A percentile compares a stretch with the other conserved stretches of the same genome.
phyloP scores from a whole-genome alignment of 2,329 filamentous ascomycete species.

The Daldinia sp. region DNA sequence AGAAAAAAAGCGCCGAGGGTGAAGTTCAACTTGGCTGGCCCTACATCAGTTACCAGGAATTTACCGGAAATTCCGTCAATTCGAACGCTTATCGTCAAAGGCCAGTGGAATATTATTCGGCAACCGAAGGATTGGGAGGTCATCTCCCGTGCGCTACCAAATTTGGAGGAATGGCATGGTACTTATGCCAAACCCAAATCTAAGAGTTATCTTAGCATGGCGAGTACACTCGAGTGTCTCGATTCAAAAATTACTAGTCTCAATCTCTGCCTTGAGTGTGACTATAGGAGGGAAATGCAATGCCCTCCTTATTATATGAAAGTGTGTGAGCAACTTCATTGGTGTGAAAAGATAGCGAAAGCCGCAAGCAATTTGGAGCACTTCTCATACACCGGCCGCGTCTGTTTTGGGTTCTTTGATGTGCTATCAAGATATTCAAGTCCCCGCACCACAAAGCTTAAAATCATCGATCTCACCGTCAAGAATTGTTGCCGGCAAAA shows the following conservation, averaged over 20 bases:
- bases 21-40: conserved; percentile 55
- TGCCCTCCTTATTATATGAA: conserved; percentile 69
- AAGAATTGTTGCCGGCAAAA: conserved; percentile 75
- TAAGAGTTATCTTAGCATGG: conserved; percentile 76
- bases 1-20: conserved; percentile 78
- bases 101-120: conserved; percentile 80
- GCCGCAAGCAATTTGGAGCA: conserved; percentile 70
- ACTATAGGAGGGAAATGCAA: conserved; percentile 71
- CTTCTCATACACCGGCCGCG: conserved; percentile 74
- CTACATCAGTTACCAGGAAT: conserved; percentile 40
- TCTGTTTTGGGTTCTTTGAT: conserved; percentile 75
- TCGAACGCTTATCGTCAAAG: conserved; percentile 74
- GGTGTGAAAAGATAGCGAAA: conserved; percentile 70
- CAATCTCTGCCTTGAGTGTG: conserved; percentile 74
- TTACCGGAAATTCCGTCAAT: conserved; percentile 63
- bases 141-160: conserved; percentile 70
- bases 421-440: conserved; percentile 60
- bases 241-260: conserved; percentile 68
- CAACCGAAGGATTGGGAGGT: conserved; percentile 68
- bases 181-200: conserved; percentile 76
- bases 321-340: conserved; percentile 66
- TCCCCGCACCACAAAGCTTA: conserved; percentile 60
- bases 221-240: conserved; percentile 66
- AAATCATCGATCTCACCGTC: conserved; percentile 74
- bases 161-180: conserved; percentile 69